Evolutionary conservation across 208 protist species (phyloP).

Genomic region (Leishmania tarentolae): DNA sequence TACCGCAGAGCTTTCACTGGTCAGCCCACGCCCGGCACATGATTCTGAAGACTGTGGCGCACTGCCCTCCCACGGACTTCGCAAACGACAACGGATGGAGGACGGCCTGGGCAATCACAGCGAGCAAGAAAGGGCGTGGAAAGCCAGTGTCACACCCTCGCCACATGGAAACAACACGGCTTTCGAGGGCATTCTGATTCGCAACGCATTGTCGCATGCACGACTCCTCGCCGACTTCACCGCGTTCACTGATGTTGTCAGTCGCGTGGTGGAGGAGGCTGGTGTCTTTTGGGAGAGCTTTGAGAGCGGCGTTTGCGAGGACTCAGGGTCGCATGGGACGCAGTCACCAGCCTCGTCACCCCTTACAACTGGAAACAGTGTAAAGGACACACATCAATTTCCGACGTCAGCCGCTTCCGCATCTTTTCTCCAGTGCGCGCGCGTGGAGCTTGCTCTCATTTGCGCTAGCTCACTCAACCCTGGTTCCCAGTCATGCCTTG

Average conservation of each 20-base stretch:
- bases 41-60: neutral
- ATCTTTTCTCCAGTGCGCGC: constrained; percentile 7
- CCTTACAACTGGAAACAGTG: neutral
- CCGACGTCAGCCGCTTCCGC: neutral
- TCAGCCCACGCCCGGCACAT: neutral
- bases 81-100: constrained; percentile 12
- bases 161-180: neutral
- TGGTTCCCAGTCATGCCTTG: neutral
- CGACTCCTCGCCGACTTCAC: constrained; percentile 51
- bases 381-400: neutral
- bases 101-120: neutral
- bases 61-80: neutral
- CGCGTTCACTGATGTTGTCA: constrained; percentile 55
- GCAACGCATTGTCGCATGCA: constrained; percentile 61
- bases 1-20: constrained; percentile 23
- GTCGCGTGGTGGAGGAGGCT: constrained; percentile 36
- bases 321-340: neutral
- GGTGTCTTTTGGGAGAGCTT: constrained; percentile 43
- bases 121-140: neutral
- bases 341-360: neutral
- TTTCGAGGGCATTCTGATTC: constrained; percentile 44
- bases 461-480: neutral
- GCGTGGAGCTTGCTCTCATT: constrained; percentile 16
- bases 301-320: constrained; percentile 19
- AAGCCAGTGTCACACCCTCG: neutral